These are phyloP conservation scores for Chrysoporthe austroafricana DNA, from an alignment of 2,329 filamentous ascomycete species.

Conservation along the genomic window DNA sequence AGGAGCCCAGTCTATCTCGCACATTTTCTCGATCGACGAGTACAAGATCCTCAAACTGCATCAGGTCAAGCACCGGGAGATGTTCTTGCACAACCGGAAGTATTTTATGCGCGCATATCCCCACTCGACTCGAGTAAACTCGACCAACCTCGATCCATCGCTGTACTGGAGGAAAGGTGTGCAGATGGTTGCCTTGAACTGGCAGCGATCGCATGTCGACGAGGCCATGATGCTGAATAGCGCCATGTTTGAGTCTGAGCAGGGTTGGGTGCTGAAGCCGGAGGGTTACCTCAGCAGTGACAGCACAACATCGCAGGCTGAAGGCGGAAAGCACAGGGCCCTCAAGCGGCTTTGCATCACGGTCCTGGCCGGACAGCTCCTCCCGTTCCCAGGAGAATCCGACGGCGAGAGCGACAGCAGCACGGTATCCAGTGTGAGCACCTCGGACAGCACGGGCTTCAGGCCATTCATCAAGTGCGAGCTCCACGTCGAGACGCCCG, in stretches of 20 bases:
- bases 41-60: constrained; percentile 66
- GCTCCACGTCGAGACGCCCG: constrained; percentile 73
- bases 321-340: constrained; percentile 52
- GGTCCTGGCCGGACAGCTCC: constrained; percentile 75
- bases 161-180: constrained; percentile 92
- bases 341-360: constrained; percentile 70
- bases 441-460: constrained; percentile 52
- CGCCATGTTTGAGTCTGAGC: constrained; percentile 89
- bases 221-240: constrained; percentile 96
- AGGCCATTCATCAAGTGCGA: constrained; percentile 79
- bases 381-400: constrained; percentile 59
- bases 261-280: constrained; percentile 87
- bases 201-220: constrained; percentile 80
- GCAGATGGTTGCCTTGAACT: constrained; percentile 97
- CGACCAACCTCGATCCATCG: constrained; percentile 93
- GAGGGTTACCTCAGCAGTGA: constrained; percentile 65
- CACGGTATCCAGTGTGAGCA: constrained; percentile 49
- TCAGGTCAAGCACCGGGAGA: constrained; percentile 68
- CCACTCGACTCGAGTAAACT: constrained; percentile 75
- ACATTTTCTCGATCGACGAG: constrained; percentile 90
- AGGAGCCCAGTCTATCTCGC: constrained; percentile 59
- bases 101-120: constrained; percentile 94
- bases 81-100: constrained; percentile 85
- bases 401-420: constrained; percentile 35
- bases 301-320: constrained; percentile 45